Evolutionary conservation across 2,329 filamentous ascomycete genomes (phyloP).

Genomic region (Mollisia scopiformis): DNA sequence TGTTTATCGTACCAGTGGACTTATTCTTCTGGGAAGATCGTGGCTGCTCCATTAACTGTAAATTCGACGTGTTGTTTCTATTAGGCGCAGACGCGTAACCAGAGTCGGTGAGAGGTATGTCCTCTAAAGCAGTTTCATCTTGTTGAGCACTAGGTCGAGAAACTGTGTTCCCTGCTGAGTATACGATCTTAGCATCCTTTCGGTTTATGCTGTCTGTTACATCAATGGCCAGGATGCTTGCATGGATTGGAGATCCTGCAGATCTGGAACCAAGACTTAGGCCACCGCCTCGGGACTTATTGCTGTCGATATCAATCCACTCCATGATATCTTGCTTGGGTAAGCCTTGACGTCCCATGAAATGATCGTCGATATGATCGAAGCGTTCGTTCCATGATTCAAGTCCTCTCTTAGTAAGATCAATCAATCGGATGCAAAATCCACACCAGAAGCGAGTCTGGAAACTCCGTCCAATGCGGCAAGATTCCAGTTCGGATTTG

Average conservation of each 20-base stretch:
- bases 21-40: neutral
- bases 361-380: constrained; percentile 78
- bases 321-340: constrained; percentile 51
- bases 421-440: constrained; percentile 70
- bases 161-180: neutral
- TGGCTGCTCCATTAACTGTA: neutral
- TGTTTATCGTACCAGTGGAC: neutral
- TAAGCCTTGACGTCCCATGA: constrained; percentile 53
- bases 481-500: constrained; percentile 50
- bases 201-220: neutral
- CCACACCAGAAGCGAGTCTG: constrained; percentile 83
- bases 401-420: constrained; percentile 45
- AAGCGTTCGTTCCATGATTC: constrained; percentile 64
- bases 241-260: no score
- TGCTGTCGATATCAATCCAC: constrained; percentile 49
- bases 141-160: constrained; percentile 4
- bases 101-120: neutral
- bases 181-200: neutral
- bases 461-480: constrained; percentile 66
- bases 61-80: neutral
- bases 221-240: no score
- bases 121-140: no score
- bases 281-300: no score
- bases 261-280: no score
- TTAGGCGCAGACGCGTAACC: neutral